These are phyloP conservation scores for Centrapalus pauciflorus DNA, from an alignment of 129 eudicot species.

Conservation along the genomic window DNA sequence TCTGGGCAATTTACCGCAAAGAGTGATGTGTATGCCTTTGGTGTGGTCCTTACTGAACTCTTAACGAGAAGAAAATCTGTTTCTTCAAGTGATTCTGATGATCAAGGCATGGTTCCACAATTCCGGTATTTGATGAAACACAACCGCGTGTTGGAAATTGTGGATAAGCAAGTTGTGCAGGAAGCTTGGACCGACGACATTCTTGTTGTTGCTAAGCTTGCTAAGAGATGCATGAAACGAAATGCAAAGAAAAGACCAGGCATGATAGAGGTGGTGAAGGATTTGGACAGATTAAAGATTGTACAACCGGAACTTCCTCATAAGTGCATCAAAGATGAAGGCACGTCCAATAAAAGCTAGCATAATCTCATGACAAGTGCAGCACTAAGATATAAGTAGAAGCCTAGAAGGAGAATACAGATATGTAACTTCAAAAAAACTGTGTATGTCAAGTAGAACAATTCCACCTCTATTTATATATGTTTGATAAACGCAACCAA, in stretches of 20 bases:
- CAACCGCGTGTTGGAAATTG: conserved; percentile 1
- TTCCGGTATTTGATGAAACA: conserved; percentile 15
- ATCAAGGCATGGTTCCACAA: conserved; percentile 15
- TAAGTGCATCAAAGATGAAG: not conserved
- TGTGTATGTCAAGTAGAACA: too few species aligned
- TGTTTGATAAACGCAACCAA: too few species aligned
- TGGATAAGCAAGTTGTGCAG: conserved; percentile 12
- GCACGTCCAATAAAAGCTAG: too few species aligned
- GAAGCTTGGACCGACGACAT: conserved; percentile 26
- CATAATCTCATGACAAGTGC: too few species aligned
- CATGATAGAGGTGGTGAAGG: conserved; percentile 17
- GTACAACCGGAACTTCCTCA: not conserved
- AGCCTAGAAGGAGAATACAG: too few species aligned
- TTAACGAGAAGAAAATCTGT: conserved; percentile 16
- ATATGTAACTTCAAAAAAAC: too few species aligned
- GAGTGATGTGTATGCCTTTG: conserved; percentile 45
- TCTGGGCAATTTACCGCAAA: conserved; percentile 34
- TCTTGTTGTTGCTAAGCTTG: conserved; percentile 6
- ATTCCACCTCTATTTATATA: too few species aligned
- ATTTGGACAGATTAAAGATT: conserved; percentile 6
- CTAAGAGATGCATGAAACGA: conserved; percentile 24
- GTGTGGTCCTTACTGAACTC: conserved; percentile 33
- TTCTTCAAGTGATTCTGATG: not conserved
- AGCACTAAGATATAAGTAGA: too few species aligned
- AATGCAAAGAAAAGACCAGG: conserved; percentile 20